A percentile compares a stretch with the other conserved stretches of the same genome.
Conservation (phyloP, 1,284 basidiomycete genomes). For the Cutaneotrichosporon curvatum region DNA sequence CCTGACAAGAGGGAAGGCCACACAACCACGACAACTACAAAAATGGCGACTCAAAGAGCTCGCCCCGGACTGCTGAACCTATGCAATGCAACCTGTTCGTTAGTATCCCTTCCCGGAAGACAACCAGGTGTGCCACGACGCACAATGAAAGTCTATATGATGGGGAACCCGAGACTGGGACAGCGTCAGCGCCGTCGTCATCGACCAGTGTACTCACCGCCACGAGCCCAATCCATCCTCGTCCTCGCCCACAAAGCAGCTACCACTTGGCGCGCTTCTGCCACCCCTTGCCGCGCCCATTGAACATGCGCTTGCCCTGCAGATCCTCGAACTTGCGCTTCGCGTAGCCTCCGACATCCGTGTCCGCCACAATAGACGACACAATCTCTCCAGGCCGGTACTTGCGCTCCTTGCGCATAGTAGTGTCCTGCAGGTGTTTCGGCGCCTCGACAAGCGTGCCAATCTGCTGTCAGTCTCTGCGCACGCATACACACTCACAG, state of each 20-base stretch:
- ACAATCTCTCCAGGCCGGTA: conserved; percentile 75
- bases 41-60: too few species aligned
- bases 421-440: conserved; percentile 67
- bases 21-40: too few species aligned
- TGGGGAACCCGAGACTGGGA: background rate
- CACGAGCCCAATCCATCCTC: conserved; percentile 1
- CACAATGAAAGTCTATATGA: conserved; percentile 17
- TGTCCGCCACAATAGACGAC: conserved; percentile 80
- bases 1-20: too few species aligned
- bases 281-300: conserved; percentile 65
- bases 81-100: conserved; percentile 21
- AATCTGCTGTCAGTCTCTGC: conserved; percentile 53
- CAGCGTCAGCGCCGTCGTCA: conserved; percentile 4
- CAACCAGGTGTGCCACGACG: conserved; percentile 2
- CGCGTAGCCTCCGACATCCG: conserved; percentile 75
- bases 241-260: background rate
- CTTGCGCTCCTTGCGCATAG: conserved; percentile 70
- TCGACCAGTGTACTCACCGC: conserved; percentile 10
- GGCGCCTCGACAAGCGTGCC: conserved; percentile 74
- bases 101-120: background rate
- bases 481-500: conserved; percentile 52
- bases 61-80: background rate
- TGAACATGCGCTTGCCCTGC: conserved; percentile 62
- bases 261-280: conserved; percentile 55
- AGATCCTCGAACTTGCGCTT: conserved; percentile 90